These are phyloP conservation scores for Phoenix roebelenii DNA, from an alignment of 176 grass and related monocot species.

Conservation along the genomic window DNA sequence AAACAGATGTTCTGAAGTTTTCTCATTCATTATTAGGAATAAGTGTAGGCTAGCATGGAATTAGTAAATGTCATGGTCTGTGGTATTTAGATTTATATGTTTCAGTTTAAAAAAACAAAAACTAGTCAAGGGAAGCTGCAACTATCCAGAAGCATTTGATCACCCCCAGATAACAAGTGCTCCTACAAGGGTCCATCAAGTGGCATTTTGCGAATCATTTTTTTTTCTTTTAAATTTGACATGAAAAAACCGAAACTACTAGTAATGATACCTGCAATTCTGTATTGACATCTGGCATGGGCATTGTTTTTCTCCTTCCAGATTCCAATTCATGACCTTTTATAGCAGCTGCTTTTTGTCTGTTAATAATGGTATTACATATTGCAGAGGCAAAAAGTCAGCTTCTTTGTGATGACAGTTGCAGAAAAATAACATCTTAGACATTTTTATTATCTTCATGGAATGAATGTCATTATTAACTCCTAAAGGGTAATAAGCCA, in stretches of 20 bases:
- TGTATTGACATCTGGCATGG: slow-evolving; percentile 42
- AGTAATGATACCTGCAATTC: slow-evolving; percentile 53
- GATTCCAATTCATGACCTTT: slow-evolving; percentile 60
- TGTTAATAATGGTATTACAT: slow-evolving; percentile 22
- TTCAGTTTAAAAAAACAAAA: no score
- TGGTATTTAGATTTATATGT: no score
- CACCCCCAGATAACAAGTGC: no score
- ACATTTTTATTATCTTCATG: slow-evolving; percentile 6
- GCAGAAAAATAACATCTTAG: not conserved
- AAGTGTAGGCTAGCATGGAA: no score
- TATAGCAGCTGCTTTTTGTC: slow-evolving; percentile 71
- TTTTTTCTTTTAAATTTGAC: not conserved
- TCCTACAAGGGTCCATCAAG: not conserved
- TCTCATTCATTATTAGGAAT: no score
- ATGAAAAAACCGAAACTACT: slow-evolving; percentile 4
- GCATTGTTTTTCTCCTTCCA: slow-evolving; percentile 65
- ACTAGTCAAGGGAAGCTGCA: no score
- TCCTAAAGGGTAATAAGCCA: not conserved
- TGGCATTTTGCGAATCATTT: not conserved
- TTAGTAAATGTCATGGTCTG: no score
- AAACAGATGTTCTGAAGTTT: no score
- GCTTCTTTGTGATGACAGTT: not conserved
- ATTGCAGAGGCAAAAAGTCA: slow-evolving; percentile 1
- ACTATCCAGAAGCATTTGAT: no score
- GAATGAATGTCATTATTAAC: no score